Conservation (phyloP, 495 filamentous ascomycete species). For the Trichocladium antarcticum region DNA sequence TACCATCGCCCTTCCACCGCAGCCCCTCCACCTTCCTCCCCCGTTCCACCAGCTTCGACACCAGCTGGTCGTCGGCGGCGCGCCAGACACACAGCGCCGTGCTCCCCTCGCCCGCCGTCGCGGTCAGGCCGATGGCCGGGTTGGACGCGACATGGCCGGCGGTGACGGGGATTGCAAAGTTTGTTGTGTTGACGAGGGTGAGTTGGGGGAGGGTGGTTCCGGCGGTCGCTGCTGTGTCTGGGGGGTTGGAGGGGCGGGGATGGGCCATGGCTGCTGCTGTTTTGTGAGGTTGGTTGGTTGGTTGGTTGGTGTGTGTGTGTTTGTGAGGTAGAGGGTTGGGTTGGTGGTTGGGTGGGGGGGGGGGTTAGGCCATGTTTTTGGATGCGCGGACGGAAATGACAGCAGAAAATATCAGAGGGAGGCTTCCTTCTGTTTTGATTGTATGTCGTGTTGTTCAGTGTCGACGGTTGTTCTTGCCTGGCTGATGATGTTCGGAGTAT, state of each 20-base stretch:
- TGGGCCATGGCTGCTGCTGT: too few species aligned
- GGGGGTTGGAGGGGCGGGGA: background rate
- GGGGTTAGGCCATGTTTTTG: too few species aligned
- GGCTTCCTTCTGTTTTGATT: too few species aligned
- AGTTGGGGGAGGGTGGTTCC: slow-evolving; percentile 16
- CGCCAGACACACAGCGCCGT: slow-evolving; percentile 51
- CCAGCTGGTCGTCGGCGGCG: slow-evolving; percentile 32
- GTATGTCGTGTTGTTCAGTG: too few species aligned
- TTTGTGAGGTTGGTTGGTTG: background rate
- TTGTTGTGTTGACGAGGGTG: slow-evolving; percentile 33
- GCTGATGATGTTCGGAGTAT: too few species aligned
- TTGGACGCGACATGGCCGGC: slow-evolving; percentile 54
- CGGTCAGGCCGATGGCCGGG: slow-evolving; percentile 71
- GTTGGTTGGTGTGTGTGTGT: too few species aligned
- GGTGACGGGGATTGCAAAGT: slow-evolving; percentile 27
- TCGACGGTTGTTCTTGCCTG: too few species aligned
- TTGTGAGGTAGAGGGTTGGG: too few species aligned
- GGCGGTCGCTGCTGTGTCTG: background rate
- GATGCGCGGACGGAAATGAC: too few species aligned
- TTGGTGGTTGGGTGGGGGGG: too few species aligned
- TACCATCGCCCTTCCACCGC: slow-evolving; percentile 74
- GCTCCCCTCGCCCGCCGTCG: slow-evolving; percentile 60
- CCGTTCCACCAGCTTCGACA: slow-evolving; percentile 38
- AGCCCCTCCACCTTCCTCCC: slow-evolving; percentile 44
- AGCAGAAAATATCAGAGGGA: too few species aligned